Percentiles rank a stretch among this genome's conserved stretches.
Conservation (phyloP, 257 asterid genomes). For the Galeopsis tetrahit region DNA sequence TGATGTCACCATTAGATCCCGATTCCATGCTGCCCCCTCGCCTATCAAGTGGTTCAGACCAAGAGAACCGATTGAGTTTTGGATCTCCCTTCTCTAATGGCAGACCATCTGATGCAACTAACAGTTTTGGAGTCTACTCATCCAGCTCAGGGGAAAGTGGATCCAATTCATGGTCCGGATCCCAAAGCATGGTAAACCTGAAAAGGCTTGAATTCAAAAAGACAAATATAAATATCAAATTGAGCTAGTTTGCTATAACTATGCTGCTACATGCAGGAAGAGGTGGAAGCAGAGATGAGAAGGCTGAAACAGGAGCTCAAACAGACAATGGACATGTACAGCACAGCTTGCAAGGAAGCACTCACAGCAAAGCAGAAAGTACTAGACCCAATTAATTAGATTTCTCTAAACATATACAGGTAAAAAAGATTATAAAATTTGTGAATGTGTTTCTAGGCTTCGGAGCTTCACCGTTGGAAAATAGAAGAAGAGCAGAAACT, state of each 20-base stretch:
- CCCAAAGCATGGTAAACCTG: conserved; percentile 67
- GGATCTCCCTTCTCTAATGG: conserved; percentile 74
- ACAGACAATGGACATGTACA: conserved; percentile 98
- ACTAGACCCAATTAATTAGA: conserved; percentile 4
- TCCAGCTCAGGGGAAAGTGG: conserved; percentile 71
- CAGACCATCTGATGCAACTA: conserved; percentile 55
- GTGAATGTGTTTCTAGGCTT: conserved; percentile 48
- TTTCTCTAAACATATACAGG: background rate
- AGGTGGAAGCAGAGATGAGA: conserved; percentile 93
- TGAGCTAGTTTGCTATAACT: background rate
- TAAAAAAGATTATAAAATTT: background rate
- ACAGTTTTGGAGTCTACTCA: conserved; percentile 56
- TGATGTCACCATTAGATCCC: conserved; percentile 44
- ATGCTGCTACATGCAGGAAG: conserved; percentile 56
- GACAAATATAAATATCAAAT: background rate
- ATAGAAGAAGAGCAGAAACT: conserved; percentile 70
- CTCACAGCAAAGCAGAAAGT: conserved; percentile 83
- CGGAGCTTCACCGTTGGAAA: conserved; percentile 91
- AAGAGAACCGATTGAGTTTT: conserved; percentile 58
- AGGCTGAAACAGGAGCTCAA: conserved; percentile 87
- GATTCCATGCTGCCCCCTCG: conserved; percentile 50
- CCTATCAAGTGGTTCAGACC: conserved; percentile 69
- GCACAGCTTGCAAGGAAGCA: conserved; percentile 94
- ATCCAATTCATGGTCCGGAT: conserved; percentile 65
- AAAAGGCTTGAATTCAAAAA: background rate